Evolutionary conservation across 352 stramenopile species (phyloP).

Genomic region (Phytophthora palmivora): DNA sequence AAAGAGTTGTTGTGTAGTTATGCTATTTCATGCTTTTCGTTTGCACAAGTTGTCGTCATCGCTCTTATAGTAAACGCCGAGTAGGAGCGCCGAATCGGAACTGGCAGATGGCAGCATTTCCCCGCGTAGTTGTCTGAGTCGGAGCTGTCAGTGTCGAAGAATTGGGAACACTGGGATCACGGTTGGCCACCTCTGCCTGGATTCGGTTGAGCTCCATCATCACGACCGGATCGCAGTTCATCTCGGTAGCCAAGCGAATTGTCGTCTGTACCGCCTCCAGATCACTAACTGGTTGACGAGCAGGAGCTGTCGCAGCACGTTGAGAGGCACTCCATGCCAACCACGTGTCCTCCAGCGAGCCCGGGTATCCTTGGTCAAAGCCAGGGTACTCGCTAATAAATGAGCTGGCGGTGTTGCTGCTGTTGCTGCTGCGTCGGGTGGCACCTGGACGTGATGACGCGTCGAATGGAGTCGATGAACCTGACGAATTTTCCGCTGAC

Average conservation of each 20-base stretch:
- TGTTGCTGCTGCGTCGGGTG: slow-evolving; percentile 21
- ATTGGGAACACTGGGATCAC: slow-evolving; percentile 19
- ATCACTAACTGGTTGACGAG: slow-evolving; percentile 45
- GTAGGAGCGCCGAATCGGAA: slow-evolving; percentile 59
- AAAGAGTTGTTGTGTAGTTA: too few relatives aligned
- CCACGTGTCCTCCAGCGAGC: slow-evolving; percentile 50
- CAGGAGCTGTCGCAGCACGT: slow-evolving; percentile 16
- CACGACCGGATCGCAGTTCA: slow-evolving; percentile 66
- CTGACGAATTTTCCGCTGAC: slow-evolving; percentile 13
- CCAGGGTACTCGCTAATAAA: slow-evolving; percentile 29
- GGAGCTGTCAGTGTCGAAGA: slow-evolving; percentile 15
- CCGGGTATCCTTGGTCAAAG: slow-evolving; percentile 39
- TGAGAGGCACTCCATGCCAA: slow-evolving; percentile 57
- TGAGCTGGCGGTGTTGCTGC: background rate
- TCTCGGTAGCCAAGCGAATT: slow-evolving; percentile 65
- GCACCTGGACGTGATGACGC: slow-evolving; percentile 6
- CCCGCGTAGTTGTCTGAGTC: slow-evolving; percentile 16
- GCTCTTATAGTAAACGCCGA: slow-evolving; percentile 33
- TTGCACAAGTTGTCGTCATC: too few relatives aligned
- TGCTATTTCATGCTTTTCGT: too few relatives aligned
- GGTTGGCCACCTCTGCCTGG: slow-evolving; percentile 45
- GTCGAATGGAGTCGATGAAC: slow-evolving; percentile 19
- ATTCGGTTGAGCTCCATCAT: slow-evolving; percentile 68
- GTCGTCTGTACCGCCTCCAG: slow-evolving; percentile 68
- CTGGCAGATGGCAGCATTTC: slow-evolving; percentile 51